phyloP scores from a whole-genome alignment of 257 asterid species.

The Solanum sejunctum region DNA sequence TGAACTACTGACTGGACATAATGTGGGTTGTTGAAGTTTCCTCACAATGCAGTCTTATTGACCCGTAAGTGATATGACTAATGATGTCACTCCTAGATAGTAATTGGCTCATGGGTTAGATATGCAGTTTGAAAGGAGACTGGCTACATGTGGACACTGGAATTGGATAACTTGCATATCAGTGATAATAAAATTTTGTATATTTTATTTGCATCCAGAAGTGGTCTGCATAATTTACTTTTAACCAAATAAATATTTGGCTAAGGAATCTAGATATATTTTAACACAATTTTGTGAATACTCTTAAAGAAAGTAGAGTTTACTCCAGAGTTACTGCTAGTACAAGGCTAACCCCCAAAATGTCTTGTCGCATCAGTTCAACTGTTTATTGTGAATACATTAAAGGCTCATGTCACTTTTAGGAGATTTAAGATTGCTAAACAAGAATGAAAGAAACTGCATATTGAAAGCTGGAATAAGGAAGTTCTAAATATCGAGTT shows the following conservation, averaged over 20 bases:
- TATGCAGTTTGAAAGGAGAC: background rate
- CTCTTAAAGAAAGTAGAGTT: background rate
- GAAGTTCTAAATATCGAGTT: background rate
- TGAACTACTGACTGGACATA: background rate
- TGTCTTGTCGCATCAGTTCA: background rate
- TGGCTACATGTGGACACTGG: background rate
- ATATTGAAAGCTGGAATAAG: background rate
- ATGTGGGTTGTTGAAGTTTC: background rate
- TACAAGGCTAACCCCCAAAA: background rate
- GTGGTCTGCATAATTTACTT: background rate
- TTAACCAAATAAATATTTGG: background rate
- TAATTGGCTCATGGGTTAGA: background rate
- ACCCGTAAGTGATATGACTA: background rate
- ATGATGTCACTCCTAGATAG: background rate
- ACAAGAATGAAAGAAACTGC: background rate
- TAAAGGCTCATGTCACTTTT: background rate
- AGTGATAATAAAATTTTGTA: background rate
- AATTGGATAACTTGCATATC: background rate
- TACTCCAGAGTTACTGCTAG: background rate
- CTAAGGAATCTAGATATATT: background rate
- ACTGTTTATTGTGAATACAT: background rate
- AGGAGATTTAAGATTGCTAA: background rate
- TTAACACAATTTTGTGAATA: background rate
- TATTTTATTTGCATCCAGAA: background rate
- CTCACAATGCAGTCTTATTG: background rate